Evolutionary conservation across 768 basidiomycete species (phyloP).

Genomic region (Mycena chlorophos): DNA sequence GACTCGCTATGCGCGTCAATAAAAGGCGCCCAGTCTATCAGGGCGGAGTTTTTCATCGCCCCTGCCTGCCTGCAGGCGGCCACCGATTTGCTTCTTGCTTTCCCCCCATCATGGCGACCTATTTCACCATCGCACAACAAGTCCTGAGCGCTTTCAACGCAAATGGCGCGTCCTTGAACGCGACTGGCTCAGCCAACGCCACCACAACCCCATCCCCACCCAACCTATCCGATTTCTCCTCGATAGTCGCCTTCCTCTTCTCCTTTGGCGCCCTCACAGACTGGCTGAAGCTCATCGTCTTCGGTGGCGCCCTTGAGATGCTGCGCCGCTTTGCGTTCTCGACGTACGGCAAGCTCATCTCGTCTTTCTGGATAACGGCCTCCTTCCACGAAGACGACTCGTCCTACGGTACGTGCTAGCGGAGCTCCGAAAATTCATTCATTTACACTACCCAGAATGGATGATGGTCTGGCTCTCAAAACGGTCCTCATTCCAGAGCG

Average conservation of each 20-base stretch:
- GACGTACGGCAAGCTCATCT: slow-evolving; percentile 44
- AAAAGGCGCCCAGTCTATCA: too few relatives aligned
- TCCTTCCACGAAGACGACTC: slow-evolving; percentile 58
- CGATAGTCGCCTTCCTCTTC: slow-evolving; percentile 45
- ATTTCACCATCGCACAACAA: slow-evolving; percentile 27
- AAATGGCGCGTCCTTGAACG: slow-evolving; percentile 6
- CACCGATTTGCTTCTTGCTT: too few relatives aligned
- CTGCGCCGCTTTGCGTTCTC: slow-evolving; percentile 48
- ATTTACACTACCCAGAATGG: slow-evolving; percentile 49
- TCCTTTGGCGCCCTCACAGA: slow-evolving; percentile 59
- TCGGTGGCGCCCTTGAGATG: slow-evolving; percentile 64
- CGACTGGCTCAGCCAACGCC: slow-evolving; percentile 18
- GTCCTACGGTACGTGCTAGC: slow-evolving; percentile 50
- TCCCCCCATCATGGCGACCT: slow-evolving; percentile 26
- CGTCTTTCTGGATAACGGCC: slow-evolving; percentile 63
- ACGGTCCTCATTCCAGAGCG: slow-evolving; percentile 28
- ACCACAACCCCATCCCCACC: slow-evolving; percentile 4
- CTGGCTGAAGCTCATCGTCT: slow-evolving; percentile 61
- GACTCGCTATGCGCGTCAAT: too few relatives aligned
- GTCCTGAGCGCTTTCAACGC: slow-evolving; percentile 22
- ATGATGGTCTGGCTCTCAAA: slow-evolving; percentile 67
- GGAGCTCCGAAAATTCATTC: not conserved
- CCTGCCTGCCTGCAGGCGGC: too few relatives aligned
- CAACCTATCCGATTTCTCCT: slow-evolving; percentile 28
- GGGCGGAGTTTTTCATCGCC: too few relatives aligned